Evolutionary conservation across 1,139 yeast species (phyloP).

Genomic region (Saccharomycopsis crataegensis): DNA sequence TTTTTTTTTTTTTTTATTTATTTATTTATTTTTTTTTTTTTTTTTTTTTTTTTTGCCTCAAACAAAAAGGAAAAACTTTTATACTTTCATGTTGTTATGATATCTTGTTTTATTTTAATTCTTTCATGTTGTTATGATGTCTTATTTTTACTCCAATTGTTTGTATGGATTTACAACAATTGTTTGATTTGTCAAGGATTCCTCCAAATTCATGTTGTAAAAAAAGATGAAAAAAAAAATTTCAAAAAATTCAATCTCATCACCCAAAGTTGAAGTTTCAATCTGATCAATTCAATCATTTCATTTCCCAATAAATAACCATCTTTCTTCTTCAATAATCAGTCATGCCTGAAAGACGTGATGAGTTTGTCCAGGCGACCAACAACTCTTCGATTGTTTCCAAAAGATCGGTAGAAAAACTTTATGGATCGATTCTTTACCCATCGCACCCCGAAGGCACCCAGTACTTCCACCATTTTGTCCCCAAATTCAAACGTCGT

Average conservation of each 20-base stretch:
- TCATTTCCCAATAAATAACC: too few relatives aligned
- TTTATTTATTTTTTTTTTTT: not conserved
- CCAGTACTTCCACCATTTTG: constrained; percentile 59
- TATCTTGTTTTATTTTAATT: not conserved
- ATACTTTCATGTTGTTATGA: not conserved
- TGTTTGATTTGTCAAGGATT: not conserved
- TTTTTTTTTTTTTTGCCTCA: not conserved
- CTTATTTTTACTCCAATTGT: not conserved
- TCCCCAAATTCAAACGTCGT: constrained; percentile 58
- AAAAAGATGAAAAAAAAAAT: not conserved
- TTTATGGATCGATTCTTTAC: constrained; percentile 42
- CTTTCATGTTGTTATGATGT: not conserved
- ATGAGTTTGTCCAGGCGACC: constrained; percentile 69
- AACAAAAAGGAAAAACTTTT: not conserved
- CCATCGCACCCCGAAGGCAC: constrained; percentile 28
- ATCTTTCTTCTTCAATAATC: too few relatives aligned
- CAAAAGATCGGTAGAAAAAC: constrained; percentile 67
- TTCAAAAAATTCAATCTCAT: not conserved
- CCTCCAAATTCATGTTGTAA: not conserved
- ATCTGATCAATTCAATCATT: not conserved
- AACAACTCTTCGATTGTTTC: constrained; percentile 80
- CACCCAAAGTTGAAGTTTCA: too few relatives aligned
- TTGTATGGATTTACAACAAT: not conserved
- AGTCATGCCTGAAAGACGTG: constrained; percentile 24
- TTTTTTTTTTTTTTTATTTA: not conserved